Percentiles rank a stretch among this genome's conserved stretches.
Evolutionary conservation across 371 early-diverging fungal genomes (phyloP).

Genomic region (Blakeslea trispora): DNA sequence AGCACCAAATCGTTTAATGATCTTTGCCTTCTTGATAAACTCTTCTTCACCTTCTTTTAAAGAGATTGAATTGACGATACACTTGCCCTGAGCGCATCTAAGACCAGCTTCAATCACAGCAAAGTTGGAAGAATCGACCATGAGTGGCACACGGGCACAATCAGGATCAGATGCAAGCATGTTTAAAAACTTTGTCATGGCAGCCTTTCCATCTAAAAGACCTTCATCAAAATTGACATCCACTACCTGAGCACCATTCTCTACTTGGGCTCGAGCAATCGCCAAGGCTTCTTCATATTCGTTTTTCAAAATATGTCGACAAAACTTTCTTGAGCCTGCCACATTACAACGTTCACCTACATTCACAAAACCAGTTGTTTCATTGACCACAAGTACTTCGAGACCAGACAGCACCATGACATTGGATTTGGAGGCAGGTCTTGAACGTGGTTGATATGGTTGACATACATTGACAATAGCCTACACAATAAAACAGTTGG

Average conservation of each 20-base stretch:
- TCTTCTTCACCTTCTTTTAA: constrained; percentile 94
- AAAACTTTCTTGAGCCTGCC: constrained; percentile 91
- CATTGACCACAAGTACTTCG: constrained; percentile 77
- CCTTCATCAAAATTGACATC: constrained; percentile 97
- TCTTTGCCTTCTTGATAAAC: constrained; percentile 84
- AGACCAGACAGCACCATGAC: constrained; percentile 84
- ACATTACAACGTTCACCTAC: constrained; percentile 97
- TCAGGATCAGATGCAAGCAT: constrained; percentile 95
- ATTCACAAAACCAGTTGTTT: constrained; percentile 85
- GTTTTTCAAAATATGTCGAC: constrained; percentile 84
- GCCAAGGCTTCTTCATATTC: constrained; percentile 92
- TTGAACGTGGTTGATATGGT: constrained; percentile 71
- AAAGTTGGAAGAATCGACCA: constrained; percentile 96
- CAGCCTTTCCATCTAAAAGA: constrained; percentile 88
- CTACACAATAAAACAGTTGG: no score
- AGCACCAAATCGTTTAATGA: constrained; percentile 88
- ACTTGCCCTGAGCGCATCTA: constrained; percentile 94
- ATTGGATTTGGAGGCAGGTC: constrained; percentile 64
- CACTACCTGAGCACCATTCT: constrained; percentile 91
- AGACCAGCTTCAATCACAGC: constrained; percentile 94
- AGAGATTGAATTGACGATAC: constrained; percentile 94
- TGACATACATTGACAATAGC: constrained; percentile 82
- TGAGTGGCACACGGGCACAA: constrained; percentile 82
- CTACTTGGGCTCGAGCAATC: constrained; percentile 91
- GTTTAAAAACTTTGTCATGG: constrained; percentile 92